phyloP scores from a whole-genome alignment of 164 flowering plant species.

The Vitis riparia region DNA sequence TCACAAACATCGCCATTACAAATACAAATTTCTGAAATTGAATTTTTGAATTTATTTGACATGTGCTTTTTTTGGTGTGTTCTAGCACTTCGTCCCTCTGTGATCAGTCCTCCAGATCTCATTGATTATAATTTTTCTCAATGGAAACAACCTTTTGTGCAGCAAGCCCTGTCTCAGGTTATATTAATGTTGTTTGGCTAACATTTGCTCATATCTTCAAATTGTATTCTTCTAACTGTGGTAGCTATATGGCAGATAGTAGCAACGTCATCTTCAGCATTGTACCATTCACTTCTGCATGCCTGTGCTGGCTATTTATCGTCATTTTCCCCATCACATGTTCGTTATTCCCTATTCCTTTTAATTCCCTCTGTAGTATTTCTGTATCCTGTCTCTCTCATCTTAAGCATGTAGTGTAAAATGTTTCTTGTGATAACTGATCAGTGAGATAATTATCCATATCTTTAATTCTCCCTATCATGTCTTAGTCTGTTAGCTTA shows the following conservation, averaged over 20 bases:
- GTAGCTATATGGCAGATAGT: slow-evolving; percentile 63
- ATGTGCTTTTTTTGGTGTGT: slow-evolving; percentile 12
- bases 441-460: no score
- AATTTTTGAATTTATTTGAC: neutral
- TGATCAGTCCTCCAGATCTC: slow-evolving; percentile 43
- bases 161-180: slow-evolving; percentile 84
- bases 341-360: slow-evolving; percentile 29
- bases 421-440: no score
- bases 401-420: no score
- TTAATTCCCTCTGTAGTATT: neutral
- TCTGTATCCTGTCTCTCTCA: neutral
- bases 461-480: no score
- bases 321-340: slow-evolving; percentile 84
- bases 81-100: slow-evolving; percentile 84
- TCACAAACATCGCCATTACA: no score
- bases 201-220: neutral
- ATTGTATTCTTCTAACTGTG: slow-evolving; percentile 12
- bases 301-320: slow-evolving; percentile 85
- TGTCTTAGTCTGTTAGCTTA: no score
- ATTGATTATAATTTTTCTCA: slow-evolving; percentile 64
- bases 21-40: no score
- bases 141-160: slow-evolving; percentile 80
- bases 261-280: slow-evolving; percentile 54
- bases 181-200: slow-evolving; percentile 1
- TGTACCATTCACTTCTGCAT: slow-evolving; percentile 70